Evolutionary conservation across 371 early-diverging fungal genomes (phyloP).

Genomic region (Dichotomocladium elegans): DNA sequence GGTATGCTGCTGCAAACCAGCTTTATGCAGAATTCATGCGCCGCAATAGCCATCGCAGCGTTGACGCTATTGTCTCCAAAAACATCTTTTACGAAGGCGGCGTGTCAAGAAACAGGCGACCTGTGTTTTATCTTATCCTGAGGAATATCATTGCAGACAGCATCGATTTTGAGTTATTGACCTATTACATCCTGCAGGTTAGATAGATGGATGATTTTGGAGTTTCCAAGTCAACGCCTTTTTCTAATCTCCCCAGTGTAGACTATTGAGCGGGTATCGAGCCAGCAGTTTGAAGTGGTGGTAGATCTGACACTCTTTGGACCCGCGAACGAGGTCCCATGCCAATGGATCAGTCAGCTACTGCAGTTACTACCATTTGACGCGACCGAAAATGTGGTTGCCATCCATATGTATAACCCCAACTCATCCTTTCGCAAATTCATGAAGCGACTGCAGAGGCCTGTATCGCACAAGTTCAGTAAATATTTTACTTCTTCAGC

Average conservation of each 20-base stretch:
- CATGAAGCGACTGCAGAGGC: constrained; percentile 55
- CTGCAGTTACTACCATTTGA: constrained; percentile 70
- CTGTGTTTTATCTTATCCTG: constrained; percentile 83
- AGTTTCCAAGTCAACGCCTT: too few relatives aligned
- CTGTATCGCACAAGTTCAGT: constrained; percentile 56
- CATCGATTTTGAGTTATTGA: constrained; percentile 81
- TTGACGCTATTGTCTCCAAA: constrained; percentile 61
- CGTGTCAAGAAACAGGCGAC: constrained; percentile 69
- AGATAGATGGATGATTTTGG: too few relatives aligned
- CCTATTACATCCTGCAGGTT: constrained; percentile 70
- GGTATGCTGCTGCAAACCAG: constrained; percentile 53
- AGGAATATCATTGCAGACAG: constrained; percentile 72
- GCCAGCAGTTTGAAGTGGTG: constrained; percentile 72
- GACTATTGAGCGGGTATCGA: constrained; percentile 53
- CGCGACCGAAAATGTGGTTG: constrained; percentile 45
- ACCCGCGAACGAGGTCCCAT: constrained; percentile 77
- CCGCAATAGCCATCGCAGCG: constrained; percentile 64
- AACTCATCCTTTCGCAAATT: constrained; percentile 76
- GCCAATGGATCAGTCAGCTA: constrained; percentile 72
- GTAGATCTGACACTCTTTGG: constrained; percentile 83
- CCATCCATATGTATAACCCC: constrained; percentile 75
- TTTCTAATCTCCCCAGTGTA: too few relatives aligned
- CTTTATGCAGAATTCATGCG: constrained; percentile 79
- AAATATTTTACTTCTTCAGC: constrained; percentile 65
- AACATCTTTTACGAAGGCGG: constrained; percentile 81